Conservation (phyloP, 768 basidiomycete genomes). For the Thelephora ganbajun region DNA sequence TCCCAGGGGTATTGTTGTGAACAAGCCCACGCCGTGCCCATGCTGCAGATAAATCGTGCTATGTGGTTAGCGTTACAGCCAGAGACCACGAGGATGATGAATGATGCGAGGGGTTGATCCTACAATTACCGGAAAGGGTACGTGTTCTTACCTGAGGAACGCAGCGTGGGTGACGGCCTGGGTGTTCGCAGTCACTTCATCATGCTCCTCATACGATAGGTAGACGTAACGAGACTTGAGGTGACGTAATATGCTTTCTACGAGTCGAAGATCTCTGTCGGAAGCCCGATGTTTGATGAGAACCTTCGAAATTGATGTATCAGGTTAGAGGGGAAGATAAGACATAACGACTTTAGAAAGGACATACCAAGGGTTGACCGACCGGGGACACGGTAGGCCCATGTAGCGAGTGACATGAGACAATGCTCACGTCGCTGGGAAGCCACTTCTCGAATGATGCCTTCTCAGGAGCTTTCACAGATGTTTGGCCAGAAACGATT, state of each 20-base stretch:
- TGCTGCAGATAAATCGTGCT: slow-evolving; percentile 31
- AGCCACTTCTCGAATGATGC: slow-evolving; percentile 81
- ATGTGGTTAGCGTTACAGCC: too few relatives aligned
- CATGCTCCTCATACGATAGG: slow-evolving; percentile 93
- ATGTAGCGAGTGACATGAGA: slow-evolving; percentile 91
- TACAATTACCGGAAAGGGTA: background rate
- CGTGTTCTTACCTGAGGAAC: slow-evolving; percentile 64
- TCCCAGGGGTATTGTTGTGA: slow-evolving; percentile 86
- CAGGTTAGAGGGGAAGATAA: background rate
- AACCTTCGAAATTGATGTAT: slow-evolving; percentile 35
- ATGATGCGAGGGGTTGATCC: background rate
- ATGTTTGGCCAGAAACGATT: slow-evolving; percentile 91
- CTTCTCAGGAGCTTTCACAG: slow-evolving; percentile 90
- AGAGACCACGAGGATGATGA: background rate
- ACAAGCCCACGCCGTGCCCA: slow-evolving; percentile 93
- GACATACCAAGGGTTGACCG: slow-evolving; percentile 78
- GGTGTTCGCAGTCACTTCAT: slow-evolving; percentile 92
- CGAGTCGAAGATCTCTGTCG: slow-evolving; percentile 54
- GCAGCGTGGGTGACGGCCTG: slow-evolving; percentile 98
- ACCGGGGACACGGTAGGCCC: slow-evolving; percentile 80
- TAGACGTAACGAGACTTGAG: slow-evolving; percentile 82
- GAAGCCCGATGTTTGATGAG: slow-evolving; percentile 79
- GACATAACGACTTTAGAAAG: background rate
- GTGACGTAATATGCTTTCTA: slow-evolving; percentile 70
- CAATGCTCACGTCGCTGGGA: slow-evolving; percentile 74